phyloP scores from a whole-genome alignment of 768 basidiomycete genomes.

The Boletus reticuloceps region DNA sequence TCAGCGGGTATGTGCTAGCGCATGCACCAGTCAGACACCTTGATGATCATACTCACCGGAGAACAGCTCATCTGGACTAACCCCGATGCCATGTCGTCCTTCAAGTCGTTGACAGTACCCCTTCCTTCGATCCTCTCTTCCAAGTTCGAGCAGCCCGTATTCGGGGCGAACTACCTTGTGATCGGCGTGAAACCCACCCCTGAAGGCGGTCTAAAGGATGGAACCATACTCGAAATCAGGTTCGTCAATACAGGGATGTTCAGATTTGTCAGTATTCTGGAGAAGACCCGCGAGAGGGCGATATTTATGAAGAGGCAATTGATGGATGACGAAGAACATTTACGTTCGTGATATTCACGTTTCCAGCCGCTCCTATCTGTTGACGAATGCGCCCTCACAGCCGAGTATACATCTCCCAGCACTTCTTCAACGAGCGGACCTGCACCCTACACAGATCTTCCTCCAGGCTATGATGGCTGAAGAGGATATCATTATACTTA shows the following conservation, averaged over 20 bases:
- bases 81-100: slow-evolving; percentile 30
- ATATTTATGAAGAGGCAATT: slow-evolving; percentile 70
- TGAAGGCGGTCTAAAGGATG: slow-evolving; percentile 63
- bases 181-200: slow-evolving; percentile 66
- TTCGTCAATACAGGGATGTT: slow-evolving; percentile 69
- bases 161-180: slow-evolving; percentile 63
- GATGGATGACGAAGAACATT: slow-evolving; percentile 32
- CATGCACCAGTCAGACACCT: not conserved
- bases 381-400: slow-evolving; percentile 11
- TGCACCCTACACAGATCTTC: slow-evolving; percentile 23
- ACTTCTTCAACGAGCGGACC: slow-evolving; percentile 16
- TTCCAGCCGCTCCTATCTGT: not conserved
- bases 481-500: not conserved
- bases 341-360: slow-evolving; percentile 25
- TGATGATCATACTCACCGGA: slow-evolving; percentile 5
- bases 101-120: slow-evolving; percentile 53
- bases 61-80: slow-evolving; percentile 63
- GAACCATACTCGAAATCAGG: slow-evolving; percentile 65
- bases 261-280: slow-evolving; percentile 66
- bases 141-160: slow-evolving; percentile 73
- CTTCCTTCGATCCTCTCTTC: slow-evolving; percentile 64
- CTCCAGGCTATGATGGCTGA: slow-evolving; percentile 30
- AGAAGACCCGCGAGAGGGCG: slow-evolving; percentile 74
- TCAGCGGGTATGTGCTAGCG: slow-evolving; percentile 53
- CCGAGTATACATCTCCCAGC: slow-evolving; percentile 29